phyloP scores from a whole-genome alignment of 306 rosid genomes.

The Vachellia collinsii region DNA sequence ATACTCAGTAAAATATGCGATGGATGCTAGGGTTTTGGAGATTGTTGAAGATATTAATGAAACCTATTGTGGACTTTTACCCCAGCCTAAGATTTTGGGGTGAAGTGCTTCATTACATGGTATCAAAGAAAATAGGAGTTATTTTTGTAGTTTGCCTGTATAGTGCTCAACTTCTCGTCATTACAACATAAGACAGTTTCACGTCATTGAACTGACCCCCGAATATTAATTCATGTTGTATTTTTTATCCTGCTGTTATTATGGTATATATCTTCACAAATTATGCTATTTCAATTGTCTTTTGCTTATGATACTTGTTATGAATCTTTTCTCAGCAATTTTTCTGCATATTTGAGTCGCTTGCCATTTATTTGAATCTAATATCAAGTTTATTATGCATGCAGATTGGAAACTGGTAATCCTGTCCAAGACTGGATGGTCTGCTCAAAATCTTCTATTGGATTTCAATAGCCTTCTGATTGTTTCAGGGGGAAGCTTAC shows the following conservation, averaged over 20 bases:
- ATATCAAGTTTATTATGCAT: slow-evolving; percentile 37
- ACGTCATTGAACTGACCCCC: slow-evolving; percentile 13
- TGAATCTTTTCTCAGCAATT: slow-evolving; percentile 19
- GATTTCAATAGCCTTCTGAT: slow-evolving; percentile 7
- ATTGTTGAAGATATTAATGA: not conserved
- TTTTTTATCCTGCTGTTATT: slow-evolving; percentile 33
- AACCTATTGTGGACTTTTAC: not conserved
- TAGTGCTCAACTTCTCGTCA: slow-evolving; percentile 15
- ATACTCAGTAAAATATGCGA: not conserved
- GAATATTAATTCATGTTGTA: not conserved
- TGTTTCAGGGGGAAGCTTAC: slow-evolving; percentile 15
- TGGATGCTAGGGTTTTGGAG: not conserved
- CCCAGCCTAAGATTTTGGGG: not conserved
- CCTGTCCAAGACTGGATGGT: slow-evolving; percentile 22
- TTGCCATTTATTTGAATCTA: slow-evolving; percentile 35
- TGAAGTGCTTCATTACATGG: not conserved
- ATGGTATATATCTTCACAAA: slow-evolving; percentile 8
- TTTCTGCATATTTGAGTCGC: slow-evolving; percentile 21
- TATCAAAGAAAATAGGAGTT: slow-evolving; percentile 16
- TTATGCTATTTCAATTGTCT: slow-evolving; percentile 28
- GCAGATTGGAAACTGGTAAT: slow-evolving; percentile 52
- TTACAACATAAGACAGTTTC: slow-evolving; percentile 14
- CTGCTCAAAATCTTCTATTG: not conserved
- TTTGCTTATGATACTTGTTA: not conserved
- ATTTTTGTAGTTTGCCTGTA: not conserved